Conservation (phyloP, 306 rosid species). For the Prunus salicina region DNA sequence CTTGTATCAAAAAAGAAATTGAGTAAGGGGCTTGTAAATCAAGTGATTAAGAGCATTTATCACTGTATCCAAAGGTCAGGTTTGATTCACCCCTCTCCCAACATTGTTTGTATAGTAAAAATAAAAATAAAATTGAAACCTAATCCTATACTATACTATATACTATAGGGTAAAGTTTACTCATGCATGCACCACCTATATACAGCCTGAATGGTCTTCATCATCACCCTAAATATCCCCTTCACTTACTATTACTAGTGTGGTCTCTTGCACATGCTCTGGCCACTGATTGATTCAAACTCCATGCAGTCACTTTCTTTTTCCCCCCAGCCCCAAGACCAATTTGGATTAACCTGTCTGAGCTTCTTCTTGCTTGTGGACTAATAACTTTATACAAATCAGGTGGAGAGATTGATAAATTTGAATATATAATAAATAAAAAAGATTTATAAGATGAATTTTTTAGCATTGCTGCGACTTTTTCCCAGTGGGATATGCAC, state of each 20-base stretch:
- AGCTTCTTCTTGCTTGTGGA: no score
- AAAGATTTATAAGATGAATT: not conserved
- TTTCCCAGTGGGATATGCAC: constrained; percentile 6
- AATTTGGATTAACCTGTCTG: no score
- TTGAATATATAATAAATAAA: no score
- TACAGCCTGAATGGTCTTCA: not conserved
- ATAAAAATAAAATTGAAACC: not conserved
- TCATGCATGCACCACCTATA: not conserved
- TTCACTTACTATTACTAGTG: not conserved
- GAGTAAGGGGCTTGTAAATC: accelerated
- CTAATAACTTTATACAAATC: no score
- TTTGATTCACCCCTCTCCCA: no score
- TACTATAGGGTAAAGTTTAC: not conserved
- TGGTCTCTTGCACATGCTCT: constrained; percentile 6
- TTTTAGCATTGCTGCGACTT: constrained; percentile 8
- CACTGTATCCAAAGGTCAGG: no score
- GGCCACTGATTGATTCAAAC: not conserved
- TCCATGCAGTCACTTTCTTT: not conserved
- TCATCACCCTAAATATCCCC: not conserved
- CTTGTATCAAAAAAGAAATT: no score
- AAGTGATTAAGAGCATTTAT: no score
- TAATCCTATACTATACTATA: no score
- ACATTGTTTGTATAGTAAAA: accelerated
- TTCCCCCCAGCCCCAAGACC: no score
- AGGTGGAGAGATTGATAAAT: no score